These are phyloP conservation scores for Coleophoma crateriformis DNA, from an alignment of 2,329 filamentous ascomycete species.

Conservation along the genomic window DNA sequence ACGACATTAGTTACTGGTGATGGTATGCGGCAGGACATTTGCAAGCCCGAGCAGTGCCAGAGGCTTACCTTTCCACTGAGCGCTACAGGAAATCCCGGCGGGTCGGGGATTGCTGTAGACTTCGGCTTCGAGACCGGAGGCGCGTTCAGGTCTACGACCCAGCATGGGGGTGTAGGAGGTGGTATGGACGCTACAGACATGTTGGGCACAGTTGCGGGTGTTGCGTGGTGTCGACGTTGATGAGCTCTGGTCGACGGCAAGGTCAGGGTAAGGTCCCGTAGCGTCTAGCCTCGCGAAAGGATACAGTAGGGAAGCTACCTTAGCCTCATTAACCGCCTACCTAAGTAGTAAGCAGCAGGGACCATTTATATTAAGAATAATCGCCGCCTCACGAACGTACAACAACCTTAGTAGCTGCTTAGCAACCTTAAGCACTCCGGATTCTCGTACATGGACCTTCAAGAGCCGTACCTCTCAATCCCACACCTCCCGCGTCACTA, in stretches of 20 bases:
- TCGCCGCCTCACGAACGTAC: too few relatives aligned
- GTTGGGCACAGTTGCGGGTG: constrained; percentile 14
- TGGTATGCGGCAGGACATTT: neutral
- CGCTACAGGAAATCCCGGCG: constrained; percentile 69
- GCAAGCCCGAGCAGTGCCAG: neutral
- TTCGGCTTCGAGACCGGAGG: constrained; percentile 63
- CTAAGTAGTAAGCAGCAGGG: too few relatives aligned
- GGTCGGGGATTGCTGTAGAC: constrained; percentile 67
- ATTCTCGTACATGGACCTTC: constrained; percentile 4
- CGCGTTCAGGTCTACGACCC: constrained; percentile 75
- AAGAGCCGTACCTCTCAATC: constrained; percentile 1
- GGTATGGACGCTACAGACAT: constrained; percentile 12
- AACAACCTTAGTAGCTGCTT: too few relatives aligned
- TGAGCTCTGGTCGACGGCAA: neutral
- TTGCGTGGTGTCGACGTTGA: neutral
- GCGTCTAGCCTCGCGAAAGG: too few relatives aligned
- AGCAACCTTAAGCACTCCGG: neutral
- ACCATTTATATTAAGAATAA: too few relatives aligned
- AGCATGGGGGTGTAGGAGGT: constrained; percentile 57
- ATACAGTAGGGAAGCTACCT: too few relatives aligned
- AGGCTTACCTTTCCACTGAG: constrained; percentile 46
- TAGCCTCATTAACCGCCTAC: too few relatives aligned
- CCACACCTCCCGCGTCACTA: constrained; percentile 4
- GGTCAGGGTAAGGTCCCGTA: too few relatives aligned
- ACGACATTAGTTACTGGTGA: constrained; percentile 7